A percentile compares a stretch with the other conserved stretches of the same genome.
Conservation (phyloP, 1,284 basidiomycete species). For the Malassezia dermatis region DNA sequence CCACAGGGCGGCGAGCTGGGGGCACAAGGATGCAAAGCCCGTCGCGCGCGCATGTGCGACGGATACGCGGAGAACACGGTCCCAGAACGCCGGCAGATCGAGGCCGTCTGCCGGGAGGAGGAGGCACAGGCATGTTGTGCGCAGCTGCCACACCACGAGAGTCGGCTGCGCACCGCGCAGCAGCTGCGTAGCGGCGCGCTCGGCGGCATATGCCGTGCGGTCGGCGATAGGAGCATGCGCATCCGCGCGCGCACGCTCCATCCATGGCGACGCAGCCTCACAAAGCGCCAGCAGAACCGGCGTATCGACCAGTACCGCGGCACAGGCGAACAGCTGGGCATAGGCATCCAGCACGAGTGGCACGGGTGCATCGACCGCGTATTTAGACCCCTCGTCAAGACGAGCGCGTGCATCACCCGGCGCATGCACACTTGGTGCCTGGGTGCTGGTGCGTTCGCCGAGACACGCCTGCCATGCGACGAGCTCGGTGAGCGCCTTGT, state of each 20-base stretch:
- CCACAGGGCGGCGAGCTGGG: neutral
- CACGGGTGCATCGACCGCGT: neutral
- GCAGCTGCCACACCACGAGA: neutral
- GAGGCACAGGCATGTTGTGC: conserved; percentile 14
- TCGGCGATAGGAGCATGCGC: conserved; percentile 16
- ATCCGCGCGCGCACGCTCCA: neutral
- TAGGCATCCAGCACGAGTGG: conserved; percentile 6
- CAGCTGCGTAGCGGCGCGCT: conserved; percentile 23
- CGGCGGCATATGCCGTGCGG: conserved; percentile 24
- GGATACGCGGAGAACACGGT: conserved; percentile 8
- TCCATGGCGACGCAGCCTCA: neutral
- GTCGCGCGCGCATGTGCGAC: neutral
- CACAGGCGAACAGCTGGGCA: conserved; percentile 9
- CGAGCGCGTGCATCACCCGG: neutral
- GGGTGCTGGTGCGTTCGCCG: neutral
- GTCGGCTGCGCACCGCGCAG: conserved; percentile 13
- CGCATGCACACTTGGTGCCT: neutral
- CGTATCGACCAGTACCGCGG: conserved; percentile 8
- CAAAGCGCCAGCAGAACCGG: neutral
- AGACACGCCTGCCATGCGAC: neutral
- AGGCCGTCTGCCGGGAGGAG: conserved; percentile 23
- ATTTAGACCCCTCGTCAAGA: neutral
- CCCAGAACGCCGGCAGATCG: conserved; percentile 30
- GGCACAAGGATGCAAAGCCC: neutral
- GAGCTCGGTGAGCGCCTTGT: conserved; percentile 13